Conservation (phyloP, 805 yeast species). For the Wickerhamiella spandovensis region DNA sequence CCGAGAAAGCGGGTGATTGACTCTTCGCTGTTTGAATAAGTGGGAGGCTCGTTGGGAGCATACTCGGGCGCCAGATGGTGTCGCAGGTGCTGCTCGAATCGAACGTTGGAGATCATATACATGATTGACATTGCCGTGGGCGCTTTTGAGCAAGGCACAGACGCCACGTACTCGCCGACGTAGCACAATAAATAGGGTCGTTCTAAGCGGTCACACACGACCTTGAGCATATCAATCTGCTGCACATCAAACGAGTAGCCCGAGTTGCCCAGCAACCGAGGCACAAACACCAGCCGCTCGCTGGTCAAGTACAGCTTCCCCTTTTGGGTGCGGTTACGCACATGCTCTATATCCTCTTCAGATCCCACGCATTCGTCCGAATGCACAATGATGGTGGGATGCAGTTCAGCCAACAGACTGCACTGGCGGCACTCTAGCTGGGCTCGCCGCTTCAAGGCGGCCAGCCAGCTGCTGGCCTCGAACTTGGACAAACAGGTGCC, state of each 20-base stretch:
- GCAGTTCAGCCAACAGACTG: background rate
- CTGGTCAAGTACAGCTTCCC: constrained; percentile 17
- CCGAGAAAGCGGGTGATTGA: background rate
- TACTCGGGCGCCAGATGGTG: constrained; percentile 22
- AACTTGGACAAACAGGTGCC: constrained; percentile 1
- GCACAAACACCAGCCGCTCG: constrained; percentile 18
- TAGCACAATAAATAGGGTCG: constrained; percentile 13
- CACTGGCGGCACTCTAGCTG: constrained; percentile 3
- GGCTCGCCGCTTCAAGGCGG: background rate
- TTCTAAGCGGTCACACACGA: constrained; percentile 3
- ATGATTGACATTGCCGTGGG: constrained; percentile 18
- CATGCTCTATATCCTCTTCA: constrained; percentile 3
- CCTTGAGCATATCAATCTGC: constrained; percentile 12
- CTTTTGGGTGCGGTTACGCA: constrained; percentile 6
- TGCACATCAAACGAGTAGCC: constrained; percentile 14
- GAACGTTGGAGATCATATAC: constrained; percentile 20
- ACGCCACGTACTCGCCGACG: constrained; percentile 12
- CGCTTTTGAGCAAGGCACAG: constrained; percentile 20
- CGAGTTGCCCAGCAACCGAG: constrained; percentile 4
- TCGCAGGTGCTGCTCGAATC: constrained; percentile 23
- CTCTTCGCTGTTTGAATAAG: constrained; percentile 1
- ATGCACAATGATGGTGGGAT: background rate
- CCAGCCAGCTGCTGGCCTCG: constrained; percentile 1
- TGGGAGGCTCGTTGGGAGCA: background rate
- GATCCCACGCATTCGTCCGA: background rate